These are phyloP conservation scores for Aspergillus viridinutans DNA, from an alignment of 2,329 filamentous ascomycete genomes.

Conservation along the genomic window DNA sequence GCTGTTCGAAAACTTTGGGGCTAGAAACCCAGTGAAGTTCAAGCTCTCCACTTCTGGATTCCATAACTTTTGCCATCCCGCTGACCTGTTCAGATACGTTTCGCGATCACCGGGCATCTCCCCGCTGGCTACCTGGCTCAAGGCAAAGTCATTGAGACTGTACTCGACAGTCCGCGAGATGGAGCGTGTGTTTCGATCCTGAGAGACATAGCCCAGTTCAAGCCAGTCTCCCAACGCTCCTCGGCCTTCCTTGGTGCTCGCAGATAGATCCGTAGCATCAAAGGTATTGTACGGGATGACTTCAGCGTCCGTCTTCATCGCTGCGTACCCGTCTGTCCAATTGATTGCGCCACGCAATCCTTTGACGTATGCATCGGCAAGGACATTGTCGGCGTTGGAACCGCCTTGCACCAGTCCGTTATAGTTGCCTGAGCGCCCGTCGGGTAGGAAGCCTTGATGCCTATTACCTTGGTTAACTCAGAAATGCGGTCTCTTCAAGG, in stretches of 20 bases:
- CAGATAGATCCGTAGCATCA: slow-evolving; percentile 50
- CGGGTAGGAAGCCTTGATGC: slow-evolving; percentile 57
- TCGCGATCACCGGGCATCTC: slow-evolving; percentile 46
- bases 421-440: slow-evolving; percentile 63
- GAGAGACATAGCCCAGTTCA: slow-evolving; percentile 59
- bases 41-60: slow-evolving; percentile 55
- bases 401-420: slow-evolving; percentile 63
- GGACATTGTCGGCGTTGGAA: slow-evolving; percentile 66
- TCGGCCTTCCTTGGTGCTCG: slow-evolving; percentile 64
- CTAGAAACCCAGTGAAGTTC: slow-evolving; percentile 53
- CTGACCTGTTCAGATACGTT: slow-evolving; percentile 59
- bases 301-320: slow-evolving; percentile 66
- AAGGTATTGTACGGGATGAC: slow-evolving; percentile 58
- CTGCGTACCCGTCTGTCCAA: slow-evolving; percentile 60
- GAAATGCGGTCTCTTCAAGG: not conserved
- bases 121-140: slow-evolving; percentile 49
- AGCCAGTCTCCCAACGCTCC: slow-evolving; percentile 68
- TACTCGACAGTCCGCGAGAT: slow-evolving; percentile 66
- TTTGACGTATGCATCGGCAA: slow-evolving; percentile 70
- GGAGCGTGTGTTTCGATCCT: slow-evolving; percentile 54
- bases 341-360: slow-evolving; percentile 59
- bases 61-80: slow-evolving; percentile 72
- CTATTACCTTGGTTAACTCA: slow-evolving; percentile 7
- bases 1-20: slow-evolving; percentile 51
- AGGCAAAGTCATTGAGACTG: slow-evolving; percentile 60